Percentiles rank a stretch among this genome's conserved stretches.
These are phyloP conservation scores for Dalbergia cochinchinensis DNA, from an alignment of 306 rosid species.

Conservation along the genomic window DNA sequence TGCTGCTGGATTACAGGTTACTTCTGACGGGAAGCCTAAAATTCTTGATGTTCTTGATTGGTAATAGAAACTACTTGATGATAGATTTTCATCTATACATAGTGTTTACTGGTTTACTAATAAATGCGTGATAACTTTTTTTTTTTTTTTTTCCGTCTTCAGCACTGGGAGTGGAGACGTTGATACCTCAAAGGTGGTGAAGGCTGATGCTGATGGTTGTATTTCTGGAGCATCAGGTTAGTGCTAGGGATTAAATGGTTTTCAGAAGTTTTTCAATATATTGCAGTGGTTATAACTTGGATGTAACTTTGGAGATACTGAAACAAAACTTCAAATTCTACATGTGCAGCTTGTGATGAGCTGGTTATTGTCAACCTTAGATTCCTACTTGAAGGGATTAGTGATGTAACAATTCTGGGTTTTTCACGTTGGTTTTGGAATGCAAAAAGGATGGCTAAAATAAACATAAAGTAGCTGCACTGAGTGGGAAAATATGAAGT, in stretches of 20 bases:
- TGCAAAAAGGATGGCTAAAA: slow-evolving; percentile 28
- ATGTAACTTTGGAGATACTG: slow-evolving; percentile 17
- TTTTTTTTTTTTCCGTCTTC: slow-evolving; percentile 29
- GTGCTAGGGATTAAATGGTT: slow-evolving; percentile 39
- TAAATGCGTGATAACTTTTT: slow-evolving; percentile 30
- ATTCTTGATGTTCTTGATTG: slow-evolving; percentile 87
- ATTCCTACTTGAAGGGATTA: slow-evolving; percentile 32
- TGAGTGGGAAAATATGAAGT: slow-evolving; percentile 41
- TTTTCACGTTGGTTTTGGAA: slow-evolving; percentile 26
- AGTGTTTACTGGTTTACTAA: slow-evolving; percentile 21
- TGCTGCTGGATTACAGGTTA: slow-evolving; percentile 95
- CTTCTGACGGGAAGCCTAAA: slow-evolving; percentile 96
- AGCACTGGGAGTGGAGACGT: slow-evolving; percentile 97
- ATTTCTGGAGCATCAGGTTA: slow-evolving; percentile 89
- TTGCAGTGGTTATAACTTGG: slow-evolving; percentile 16
- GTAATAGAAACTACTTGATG: slow-evolving; percentile 50
- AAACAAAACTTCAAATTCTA: slow-evolving; percentile 32
- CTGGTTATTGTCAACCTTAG: slow-evolving; percentile 41
- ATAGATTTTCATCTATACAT: slow-evolving; percentile 12
- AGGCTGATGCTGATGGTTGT: slow-evolving; percentile 77
- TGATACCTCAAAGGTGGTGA: slow-evolving; percentile 90
- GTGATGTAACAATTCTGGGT: slow-evolving; percentile 28
- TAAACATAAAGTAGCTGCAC: slow-evolving; percentile 15
- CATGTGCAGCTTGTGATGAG: slow-evolving; percentile 31
- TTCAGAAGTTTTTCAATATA: slow-evolving; percentile 15